These are phyloP conservation scores for Coemansia sp. DNA, from an alignment of 192 early-diverging fungal species.

Conservation along the genomic window DNA sequence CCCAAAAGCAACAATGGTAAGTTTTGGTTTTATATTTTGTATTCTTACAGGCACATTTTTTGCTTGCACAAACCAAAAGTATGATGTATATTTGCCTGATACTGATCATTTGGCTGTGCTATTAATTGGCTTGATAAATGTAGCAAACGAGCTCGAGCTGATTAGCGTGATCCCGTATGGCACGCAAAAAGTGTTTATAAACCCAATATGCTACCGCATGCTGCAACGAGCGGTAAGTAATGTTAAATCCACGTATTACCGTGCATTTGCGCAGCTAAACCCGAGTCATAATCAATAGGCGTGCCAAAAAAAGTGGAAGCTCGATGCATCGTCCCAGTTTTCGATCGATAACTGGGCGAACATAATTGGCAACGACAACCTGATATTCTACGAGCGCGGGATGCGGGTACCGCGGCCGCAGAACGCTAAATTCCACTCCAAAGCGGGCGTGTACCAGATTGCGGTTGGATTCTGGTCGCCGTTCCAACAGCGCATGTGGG, in stretches of 20 bases:
- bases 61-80: no score
- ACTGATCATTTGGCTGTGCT: neutral
- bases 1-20: no score
- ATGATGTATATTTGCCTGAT: neutral
- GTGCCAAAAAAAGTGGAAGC: conserved; percentile 12
- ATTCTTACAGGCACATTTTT: no score
- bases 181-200: conserved; percentile 5
- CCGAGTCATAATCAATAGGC: neutral
- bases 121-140: neutral
- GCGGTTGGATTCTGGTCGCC: conserved; percentile 30
- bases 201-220: conserved; percentile 33
- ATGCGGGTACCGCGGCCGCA: conserved; percentile 28
- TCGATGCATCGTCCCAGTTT: conserved; percentile 16
- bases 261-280: no score
- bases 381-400: conserved; percentile 19
- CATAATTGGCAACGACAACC: conserved; percentile 13
- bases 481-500: conserved; percentile 43
- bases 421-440: conserved; percentile 12
- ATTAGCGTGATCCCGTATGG: neutral
- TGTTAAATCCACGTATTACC: no score
- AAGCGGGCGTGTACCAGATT: neutral
- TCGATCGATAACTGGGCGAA: conserved; percentile 39
- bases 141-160: neutral
- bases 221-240: conserved; percentile 21
- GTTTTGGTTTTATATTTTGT: no score